A percentile compares a stretch with the other conserved stretches of the same genome.
Conservation (phyloP, 768 basidiomycete species). For the Amanita polypyramis region DNA sequence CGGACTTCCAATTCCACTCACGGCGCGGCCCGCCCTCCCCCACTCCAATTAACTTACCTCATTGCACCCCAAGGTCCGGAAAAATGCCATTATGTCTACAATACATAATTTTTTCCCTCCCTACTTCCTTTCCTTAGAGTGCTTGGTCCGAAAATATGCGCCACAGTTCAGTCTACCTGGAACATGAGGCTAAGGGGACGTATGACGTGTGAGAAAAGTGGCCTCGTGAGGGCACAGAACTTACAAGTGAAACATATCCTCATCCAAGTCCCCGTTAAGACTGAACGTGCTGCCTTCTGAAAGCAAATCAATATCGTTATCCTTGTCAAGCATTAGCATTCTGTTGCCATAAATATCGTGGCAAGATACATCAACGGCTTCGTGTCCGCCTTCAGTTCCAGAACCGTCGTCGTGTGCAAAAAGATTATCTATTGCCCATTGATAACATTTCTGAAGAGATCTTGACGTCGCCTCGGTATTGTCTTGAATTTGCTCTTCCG, state of each 20-base stretch:
- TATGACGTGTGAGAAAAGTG: conserved; percentile 2
- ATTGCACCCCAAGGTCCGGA: neutral
- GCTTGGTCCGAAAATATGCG: neutral
- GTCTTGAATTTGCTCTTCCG: neutral
- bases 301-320: neutral
- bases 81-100: neutral
- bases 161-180: neutral
- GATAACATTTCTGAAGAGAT: neutral
- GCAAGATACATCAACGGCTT: neutral
- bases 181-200: conserved; percentile 1
- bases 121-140: neutral
- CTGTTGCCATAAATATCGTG: neutral
- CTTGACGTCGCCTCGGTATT: neutral
- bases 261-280: neutral
- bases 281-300: neutral
- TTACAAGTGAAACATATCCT: neutral
- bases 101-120: neutral
- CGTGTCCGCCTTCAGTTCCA: neutral
- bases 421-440: neutral
- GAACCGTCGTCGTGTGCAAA: neutral
- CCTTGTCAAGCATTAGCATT: neutral
- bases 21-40: neutral
- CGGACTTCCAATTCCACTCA: conserved; percentile 17
- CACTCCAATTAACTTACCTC: neutral
- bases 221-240: conserved; percentile 3